A percentile compares a stretch with the other conserved stretches of the same genome.
Conservation (phyloP, 495 filamentous ascomycete genomes). For the Lophiotrema nucula region DNA sequence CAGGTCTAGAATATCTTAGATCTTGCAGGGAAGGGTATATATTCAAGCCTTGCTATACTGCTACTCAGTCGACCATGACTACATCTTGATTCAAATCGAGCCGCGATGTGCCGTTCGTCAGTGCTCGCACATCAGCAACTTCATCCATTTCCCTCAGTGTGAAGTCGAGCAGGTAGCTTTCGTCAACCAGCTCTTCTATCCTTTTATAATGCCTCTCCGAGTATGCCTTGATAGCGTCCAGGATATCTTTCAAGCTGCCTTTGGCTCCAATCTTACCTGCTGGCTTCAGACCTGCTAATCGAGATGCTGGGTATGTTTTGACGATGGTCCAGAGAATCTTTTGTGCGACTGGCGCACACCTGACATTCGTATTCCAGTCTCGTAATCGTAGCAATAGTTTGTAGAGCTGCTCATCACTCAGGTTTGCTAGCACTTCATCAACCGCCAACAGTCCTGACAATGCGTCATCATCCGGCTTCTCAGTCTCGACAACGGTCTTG, state of each 20-base stretch:
- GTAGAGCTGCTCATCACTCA: slow-evolving; percentile 81
- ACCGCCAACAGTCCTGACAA: slow-evolving; percentile 74
- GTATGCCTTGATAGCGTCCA: slow-evolving; percentile 79
- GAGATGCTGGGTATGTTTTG: slow-evolving; percentile 68
- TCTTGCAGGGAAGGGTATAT: neutral
- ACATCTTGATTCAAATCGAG: slow-evolving; percentile 12
- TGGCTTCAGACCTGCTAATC: slow-evolving; percentile 67
- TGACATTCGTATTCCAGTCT: slow-evolving; percentile 96
- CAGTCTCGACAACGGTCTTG: slow-evolving; percentile 67
- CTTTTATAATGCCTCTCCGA: slow-evolving; percentile 88
- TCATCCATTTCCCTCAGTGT: slow-evolving; percentile 91
- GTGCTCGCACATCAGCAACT: slow-evolving; percentile 44
- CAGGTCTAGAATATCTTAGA: too few relatives aligned
- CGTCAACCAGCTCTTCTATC: slow-evolving; percentile 85
- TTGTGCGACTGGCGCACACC: slow-evolving; percentile 82
- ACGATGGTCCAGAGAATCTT: slow-evolving; percentile 78
- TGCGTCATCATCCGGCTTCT: slow-evolving; percentile 57
- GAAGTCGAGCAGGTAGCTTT: slow-evolving; percentile 92
- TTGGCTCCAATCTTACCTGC: slow-evolving; percentile 33
- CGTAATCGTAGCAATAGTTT: slow-evolving; percentile 72
- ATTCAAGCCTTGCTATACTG: neutral
- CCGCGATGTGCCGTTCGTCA: slow-evolving; percentile 12
- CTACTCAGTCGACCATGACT: slow-evolving; percentile 26
- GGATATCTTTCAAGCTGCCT: slow-evolving; percentile 72
- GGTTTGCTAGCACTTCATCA: slow-evolving; percentile 75